phyloP scores from a whole-genome alignment of 129 eudicot genomes.

The Flaveria trinervia region DNA sequence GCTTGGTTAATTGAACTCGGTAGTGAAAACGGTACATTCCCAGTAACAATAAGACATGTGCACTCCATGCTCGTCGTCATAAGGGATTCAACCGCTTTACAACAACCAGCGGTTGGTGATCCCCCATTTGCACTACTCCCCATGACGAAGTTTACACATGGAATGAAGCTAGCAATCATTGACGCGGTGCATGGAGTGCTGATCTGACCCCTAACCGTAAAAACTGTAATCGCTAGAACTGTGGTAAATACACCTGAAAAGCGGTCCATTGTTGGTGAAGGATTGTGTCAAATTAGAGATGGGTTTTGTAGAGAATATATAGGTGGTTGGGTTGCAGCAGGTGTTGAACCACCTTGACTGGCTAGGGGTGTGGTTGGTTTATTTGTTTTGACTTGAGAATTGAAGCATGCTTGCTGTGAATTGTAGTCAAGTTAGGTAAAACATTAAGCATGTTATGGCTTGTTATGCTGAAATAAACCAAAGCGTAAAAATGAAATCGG shows the following conservation, averaged over 20 bases:
- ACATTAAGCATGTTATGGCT: not conserved
- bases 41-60: slow-evolving; percentile 72
- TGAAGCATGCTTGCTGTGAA: not conserved
- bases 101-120: slow-evolving; percentile 64
- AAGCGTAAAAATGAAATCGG: no score
- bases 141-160: slow-evolving; percentile 66
- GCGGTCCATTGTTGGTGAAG: slow-evolving; percentile 15
- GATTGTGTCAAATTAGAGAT: not conserved
- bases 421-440: slow-evolving; percentile 31
- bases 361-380: slow-evolving; percentile 36
- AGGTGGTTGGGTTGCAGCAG: slow-evolving; percentile 19
- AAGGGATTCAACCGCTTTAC: slow-evolving; percentile 52
- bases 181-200: slow-evolving; percentile 63
- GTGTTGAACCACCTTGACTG: slow-evolving; percentile 48
- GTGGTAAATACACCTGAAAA: slow-evolving; percentile 1
- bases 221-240: slow-evolving; percentile 7
- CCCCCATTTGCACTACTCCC: slow-evolving; percentile 64
- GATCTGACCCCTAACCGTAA: slow-evolving; percentile 52
- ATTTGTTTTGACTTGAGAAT: slow-evolving; percentile 35
- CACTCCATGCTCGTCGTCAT: slow-evolving; percentile 55
- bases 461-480: not conserved
- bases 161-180: slow-evolving; percentile 56
- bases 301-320: slow-evolving; percentile 19
- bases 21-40: slow-evolving; percentile 64
- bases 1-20: slow-evolving; percentile 51